Evolutionary conservation across 768 basidiomycete genomes (phyloP), one percentile per base, ranked within the genome.

Genomic region (Lyophyllum decastes): DNA sequence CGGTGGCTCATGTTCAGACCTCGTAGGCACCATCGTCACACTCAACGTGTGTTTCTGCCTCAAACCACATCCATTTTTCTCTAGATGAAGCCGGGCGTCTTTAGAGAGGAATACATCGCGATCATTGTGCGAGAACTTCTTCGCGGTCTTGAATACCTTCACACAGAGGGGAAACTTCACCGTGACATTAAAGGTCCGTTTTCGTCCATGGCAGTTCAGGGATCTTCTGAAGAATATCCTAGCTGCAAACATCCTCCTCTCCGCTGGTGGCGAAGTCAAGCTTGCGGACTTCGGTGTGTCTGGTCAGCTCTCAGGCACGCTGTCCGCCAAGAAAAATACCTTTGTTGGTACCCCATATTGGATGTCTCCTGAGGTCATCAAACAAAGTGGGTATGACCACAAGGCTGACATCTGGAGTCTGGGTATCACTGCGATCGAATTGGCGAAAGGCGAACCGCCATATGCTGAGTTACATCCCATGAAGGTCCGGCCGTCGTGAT

Each of bases 311-410:
- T 95, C 92, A 21, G 94, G 94, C 2, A 95, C 92, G 1, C 76
- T 95, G 44, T 92, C 90, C 11, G 92, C 92, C 19, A 94, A 94
- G 83, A 95, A 98, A 84, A 98, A 99, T 66, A 99, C 96, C 0
- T 98, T 95, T 70, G 96, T 96, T 30, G 94, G 94, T 26, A 95
- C 96, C 17, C 96, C 96, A 2, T 99, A 98, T 70, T 99, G 97
- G 97, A 99, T 99, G 97, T 94, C 94, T 7, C 97, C 97, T 6
- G 97, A 99, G 70, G 95, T 98, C 22, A 99, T 99, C 78, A 98
- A 98, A 72, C 97, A 99, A 75, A 96, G 94, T 55, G 97, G 97
- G 4, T 99, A 99, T 73, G 97, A 98, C 67, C 91, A 95, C 71
- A 98, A 98, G 70, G 97, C 97, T 16, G 97, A 99, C 72, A 98